Base-by-base conservation (phyloP, 805 yeast genomes). In the Blastobotrys americana region DNA sequence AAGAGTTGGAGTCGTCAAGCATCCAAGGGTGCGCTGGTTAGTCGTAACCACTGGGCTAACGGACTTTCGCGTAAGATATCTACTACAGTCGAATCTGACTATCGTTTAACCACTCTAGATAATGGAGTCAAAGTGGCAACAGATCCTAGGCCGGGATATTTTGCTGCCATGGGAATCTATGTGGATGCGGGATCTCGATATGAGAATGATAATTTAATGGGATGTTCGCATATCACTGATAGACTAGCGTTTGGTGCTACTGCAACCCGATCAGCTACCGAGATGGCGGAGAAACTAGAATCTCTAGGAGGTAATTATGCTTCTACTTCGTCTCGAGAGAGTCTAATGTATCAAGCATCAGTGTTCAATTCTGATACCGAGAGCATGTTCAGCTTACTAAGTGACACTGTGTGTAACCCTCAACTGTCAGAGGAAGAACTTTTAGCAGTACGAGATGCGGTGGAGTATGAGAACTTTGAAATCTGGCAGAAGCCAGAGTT, bases 311-410 rank as follows among this genome's bases (percentile, higher is more conserved):
- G 97, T 10, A 90, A 88, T 62, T 88, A 84, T 65, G 89, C 86
- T 78, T 84, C 95, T 58, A 82, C 95, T 1, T 83, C 96, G 0
- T 84, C 94, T 5, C 74, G 98, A 58, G 98, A 93, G 63, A 76
- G 94, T 3, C 73, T 90, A 69, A 77, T 90, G 67, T 93, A 93
- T 64, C 97, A 93, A 65, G 94, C 97, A 1, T 82, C 95, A 2
- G 95, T 88, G 1, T 90, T 93, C 73, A 89, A 89, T 60, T 72
- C 73, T 37, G 96, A 89, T 58, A 80, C 83, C 6, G 90, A 78
- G 34, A 69, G 72, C 52, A 87, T 93, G 95, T 77, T 84, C 51
- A 74, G 74, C 38, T 69, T 86, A 38, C 69, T 93, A 55, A 68
- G 85, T 20, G 89, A 88, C 52, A 86, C 97, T 0, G 82, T 90